phyloP scores from a whole-genome alignment of 164 flowering plant genomes.

The Piper longum region DNA sequence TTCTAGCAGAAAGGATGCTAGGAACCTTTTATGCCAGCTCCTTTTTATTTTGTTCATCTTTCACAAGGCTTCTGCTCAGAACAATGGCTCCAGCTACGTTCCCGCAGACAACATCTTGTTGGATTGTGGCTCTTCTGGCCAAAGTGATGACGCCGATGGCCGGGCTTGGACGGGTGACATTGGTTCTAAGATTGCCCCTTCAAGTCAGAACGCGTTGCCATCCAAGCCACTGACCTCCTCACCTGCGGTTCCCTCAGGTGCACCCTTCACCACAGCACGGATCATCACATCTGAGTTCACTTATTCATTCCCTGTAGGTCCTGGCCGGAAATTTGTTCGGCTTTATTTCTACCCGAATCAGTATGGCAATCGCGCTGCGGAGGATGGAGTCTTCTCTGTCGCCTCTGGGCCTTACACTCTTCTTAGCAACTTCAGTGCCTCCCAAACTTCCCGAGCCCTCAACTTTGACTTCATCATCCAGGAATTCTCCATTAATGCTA shows the following conservation, averaged over 20 bases:
- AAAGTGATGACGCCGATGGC: not conserved
- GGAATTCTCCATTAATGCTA: constrained; percentile 27
- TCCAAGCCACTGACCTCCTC: constrained; percentile 37
- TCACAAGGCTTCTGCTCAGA: constrained; percentile 1
- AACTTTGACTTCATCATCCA: constrained; percentile 33
- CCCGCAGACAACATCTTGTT: constrained; percentile 5
- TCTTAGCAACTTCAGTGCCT: constrained; percentile 50
- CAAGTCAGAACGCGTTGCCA: constrained; percentile 20
- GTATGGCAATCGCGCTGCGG: constrained; percentile 12
- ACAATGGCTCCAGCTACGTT: not conserved
- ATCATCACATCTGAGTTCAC: constrained; percentile 48
- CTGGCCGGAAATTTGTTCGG: constrained; percentile 73
- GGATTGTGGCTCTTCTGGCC: constrained; percentile 2
- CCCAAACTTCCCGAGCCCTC: constrained; percentile 32
- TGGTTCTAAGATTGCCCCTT: constrained; percentile 35
- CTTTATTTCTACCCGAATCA: constrained; percentile 47
- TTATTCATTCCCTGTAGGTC: constrained; percentile 54
- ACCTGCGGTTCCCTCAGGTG: constrained; percentile 36
- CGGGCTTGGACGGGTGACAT: constrained; percentile 54
- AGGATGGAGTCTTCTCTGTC: constrained; percentile 43
- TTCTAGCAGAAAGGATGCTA: not conserved
- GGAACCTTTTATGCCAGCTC: not conserved
- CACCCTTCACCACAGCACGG: constrained; percentile 80
- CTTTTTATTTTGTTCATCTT: not conserved
- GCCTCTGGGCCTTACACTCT: constrained; percentile 34